Conservation (phyloP, 2,329 filamentous ascomycete genomes). For the Bimuria novae-zelandiae region DNA sequence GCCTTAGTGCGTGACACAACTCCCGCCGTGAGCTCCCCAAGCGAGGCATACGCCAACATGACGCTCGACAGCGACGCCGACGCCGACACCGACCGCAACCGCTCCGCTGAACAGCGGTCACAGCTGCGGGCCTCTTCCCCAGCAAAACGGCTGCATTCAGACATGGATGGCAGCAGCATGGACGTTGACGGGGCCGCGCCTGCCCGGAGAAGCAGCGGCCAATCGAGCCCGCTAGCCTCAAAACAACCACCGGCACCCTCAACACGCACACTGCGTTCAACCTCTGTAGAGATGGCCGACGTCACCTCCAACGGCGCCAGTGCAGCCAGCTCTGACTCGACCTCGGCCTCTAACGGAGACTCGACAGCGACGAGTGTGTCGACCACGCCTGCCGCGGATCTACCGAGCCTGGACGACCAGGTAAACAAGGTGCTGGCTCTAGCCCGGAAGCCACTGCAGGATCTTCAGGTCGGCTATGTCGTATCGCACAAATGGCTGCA, state of each 20-base stretch:
- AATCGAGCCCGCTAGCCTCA: slow-evolving; percentile 30
- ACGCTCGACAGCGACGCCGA: slow-evolving; percentile 51
- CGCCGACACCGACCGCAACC: slow-evolving; percentile 30
- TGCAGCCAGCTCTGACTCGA: slow-evolving; percentile 33
- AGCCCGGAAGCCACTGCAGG: slow-evolving; percentile 60
- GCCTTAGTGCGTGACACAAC: slow-evolving; percentile 37
- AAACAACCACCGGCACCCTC: slow-evolving; percentile 29
- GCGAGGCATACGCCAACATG: slow-evolving; percentile 58
- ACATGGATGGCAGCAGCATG: slow-evolving; percentile 55
- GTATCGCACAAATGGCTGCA: slow-evolving; percentile 81
- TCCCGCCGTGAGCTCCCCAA: slow-evolving; percentile 53
- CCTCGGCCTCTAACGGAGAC: slow-evolving; percentile 29
- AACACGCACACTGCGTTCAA: slow-evolving; percentile 39
- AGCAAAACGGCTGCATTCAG: slow-evolving; percentile 59
- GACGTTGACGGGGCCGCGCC: slow-evolving; percentile 35
- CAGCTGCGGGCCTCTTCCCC: slow-evolving; percentile 55
- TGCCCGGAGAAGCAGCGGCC: slow-evolving; percentile 28
- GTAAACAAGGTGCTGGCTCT: slow-evolving; percentile 72
- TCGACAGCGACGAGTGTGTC: slow-evolving; percentile 33
- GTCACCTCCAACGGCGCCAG: slow-evolving; percentile 31
- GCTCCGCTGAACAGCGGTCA: slow-evolving; percentile 26
- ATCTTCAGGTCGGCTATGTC: slow-evolving; percentile 76
- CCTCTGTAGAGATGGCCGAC: slow-evolving; percentile 53
- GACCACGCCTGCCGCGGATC: slow-evolving; percentile 18
- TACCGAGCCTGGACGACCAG: slow-evolving; percentile 64